phyloP scores from a whole-genome alignment of 306 rosid genomes.

The Cicer arietinum region DNA sequence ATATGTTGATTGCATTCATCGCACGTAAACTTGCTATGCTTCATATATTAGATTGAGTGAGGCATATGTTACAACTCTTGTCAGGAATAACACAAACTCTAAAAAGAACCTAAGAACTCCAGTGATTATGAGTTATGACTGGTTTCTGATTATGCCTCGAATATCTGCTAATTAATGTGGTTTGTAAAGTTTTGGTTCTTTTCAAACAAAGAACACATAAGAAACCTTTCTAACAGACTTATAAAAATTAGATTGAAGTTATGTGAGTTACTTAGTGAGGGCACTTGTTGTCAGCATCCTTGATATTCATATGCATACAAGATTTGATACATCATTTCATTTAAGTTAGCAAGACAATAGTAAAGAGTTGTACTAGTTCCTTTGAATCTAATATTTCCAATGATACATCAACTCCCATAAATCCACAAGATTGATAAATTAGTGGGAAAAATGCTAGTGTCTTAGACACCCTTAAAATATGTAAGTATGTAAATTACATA shows the following conservation, averaged over 20 bases:
- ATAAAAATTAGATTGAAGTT: slow-evolving; percentile 1
- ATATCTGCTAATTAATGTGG: background rate
- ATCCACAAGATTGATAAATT: background rate
- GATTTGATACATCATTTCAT: background rate
- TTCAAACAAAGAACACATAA: background rate
- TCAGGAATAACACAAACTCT: too few relatives aligned
- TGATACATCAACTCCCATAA: background rate
- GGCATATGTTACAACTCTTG: slow-evolving; percentile 8
- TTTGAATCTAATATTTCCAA: background rate
- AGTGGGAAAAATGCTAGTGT: background rate
- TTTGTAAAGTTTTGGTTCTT: slow-evolving; percentile 17
- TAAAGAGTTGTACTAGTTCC: background rate
- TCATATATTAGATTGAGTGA: slow-evolving; percentile 14
- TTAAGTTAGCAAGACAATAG: background rate
- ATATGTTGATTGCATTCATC: slow-evolving; percentile 23
- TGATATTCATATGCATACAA: slow-evolving; percentile 13
- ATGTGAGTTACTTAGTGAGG: slow-evolving; percentile 5
- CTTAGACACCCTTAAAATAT: background rate
- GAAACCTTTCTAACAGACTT: background rate
- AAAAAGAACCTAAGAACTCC: too few relatives aligned
- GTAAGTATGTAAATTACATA: slow-evolving; percentile 4
- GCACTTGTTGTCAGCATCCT: background rate
- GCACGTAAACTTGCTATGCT: background rate
- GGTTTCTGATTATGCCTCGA: slow-evolving; percentile 12
- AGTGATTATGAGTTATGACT: background rate